A percentile compares a stretch with the other conserved stretches of the same genome.
Conservation (phyloP, 305 asterid species). For the Fraxinus sp. region DNA sequence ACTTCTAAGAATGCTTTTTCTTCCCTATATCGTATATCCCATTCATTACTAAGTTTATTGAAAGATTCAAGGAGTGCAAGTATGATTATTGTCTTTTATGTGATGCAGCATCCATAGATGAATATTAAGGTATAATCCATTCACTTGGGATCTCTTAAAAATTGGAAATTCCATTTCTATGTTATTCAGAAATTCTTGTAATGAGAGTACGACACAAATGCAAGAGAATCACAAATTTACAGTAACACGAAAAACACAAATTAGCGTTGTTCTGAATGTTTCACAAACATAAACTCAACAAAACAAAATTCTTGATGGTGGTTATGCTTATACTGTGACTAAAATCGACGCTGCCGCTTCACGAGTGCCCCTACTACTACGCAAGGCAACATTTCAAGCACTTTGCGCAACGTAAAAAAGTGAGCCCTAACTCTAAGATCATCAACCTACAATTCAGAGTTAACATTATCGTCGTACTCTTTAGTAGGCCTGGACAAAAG, state of each 20-base stretch:
- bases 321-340: not conserved
- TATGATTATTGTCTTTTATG: not conserved
- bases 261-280: not conserved
- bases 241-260: not conserved
- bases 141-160: not conserved
- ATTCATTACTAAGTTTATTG: not conserved
- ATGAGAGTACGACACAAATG: not conserved
- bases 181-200: not conserved
- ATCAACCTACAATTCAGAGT: constrained; percentile 58
- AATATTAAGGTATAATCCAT: not conserved
- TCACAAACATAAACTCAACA: not conserved
- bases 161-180: too few relatives aligned
- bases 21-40: not conserved
- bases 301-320: constrained; percentile 29
- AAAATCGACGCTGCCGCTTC: not conserved
- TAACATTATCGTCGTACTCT: constrained; percentile 26
- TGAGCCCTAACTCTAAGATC: not conserved
- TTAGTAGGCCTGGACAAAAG: not conserved
- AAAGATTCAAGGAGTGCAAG: not conserved
- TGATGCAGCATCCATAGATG: not conserved
- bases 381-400: not conserved
- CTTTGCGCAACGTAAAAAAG: not conserved
- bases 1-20: not conserved
- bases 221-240: not conserved
- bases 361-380: too few relatives aligned